Conservation (phyloP, 768 basidiomycete species). For the Panaeolus cyanescens region DNA sequence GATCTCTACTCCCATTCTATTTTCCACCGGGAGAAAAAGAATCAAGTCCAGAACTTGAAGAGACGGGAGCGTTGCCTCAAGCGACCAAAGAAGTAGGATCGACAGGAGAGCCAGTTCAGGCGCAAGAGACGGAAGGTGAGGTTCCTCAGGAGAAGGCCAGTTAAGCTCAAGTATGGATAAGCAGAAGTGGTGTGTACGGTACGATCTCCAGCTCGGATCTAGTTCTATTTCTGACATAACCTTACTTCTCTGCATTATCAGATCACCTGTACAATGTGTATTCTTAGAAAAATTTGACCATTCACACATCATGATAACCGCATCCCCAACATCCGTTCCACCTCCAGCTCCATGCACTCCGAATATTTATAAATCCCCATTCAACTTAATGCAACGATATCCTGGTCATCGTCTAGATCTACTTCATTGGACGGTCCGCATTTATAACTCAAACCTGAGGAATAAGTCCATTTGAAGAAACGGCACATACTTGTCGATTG, state of each 20-base stretch:
- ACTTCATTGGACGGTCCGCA: background rate
- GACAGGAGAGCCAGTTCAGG: slow-evolving; percentile 1
- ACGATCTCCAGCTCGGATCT: background rate
- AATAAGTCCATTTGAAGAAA: too few species aligned
- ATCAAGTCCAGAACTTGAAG: background rate
- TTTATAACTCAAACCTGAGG: too few species aligned
- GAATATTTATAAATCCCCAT: background rate
- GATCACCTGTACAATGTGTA: background rate
- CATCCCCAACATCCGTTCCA: background rate
- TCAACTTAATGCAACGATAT: background rate
- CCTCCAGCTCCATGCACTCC: too few species aligned
- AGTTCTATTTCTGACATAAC: background rate
- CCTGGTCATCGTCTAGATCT: background rate
- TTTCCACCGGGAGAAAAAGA: slow-evolving; percentile 45
- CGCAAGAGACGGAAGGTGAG: background rate
- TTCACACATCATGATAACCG: background rate
- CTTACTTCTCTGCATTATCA: background rate
- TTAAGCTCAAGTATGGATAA: background rate
- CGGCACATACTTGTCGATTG: too few species aligned
- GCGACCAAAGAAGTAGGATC: background rate
- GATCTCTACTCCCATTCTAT: slow-evolving; percentile 60
- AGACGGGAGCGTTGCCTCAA: background rate
- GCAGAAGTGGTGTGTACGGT: too few species aligned
- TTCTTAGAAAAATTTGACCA: background rate
- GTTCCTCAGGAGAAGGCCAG: background rate